Base-by-base conservation (phyloP, 2,329 filamentous ascomycete species). In the Phaeosphaeriaceae sp. region DNA sequence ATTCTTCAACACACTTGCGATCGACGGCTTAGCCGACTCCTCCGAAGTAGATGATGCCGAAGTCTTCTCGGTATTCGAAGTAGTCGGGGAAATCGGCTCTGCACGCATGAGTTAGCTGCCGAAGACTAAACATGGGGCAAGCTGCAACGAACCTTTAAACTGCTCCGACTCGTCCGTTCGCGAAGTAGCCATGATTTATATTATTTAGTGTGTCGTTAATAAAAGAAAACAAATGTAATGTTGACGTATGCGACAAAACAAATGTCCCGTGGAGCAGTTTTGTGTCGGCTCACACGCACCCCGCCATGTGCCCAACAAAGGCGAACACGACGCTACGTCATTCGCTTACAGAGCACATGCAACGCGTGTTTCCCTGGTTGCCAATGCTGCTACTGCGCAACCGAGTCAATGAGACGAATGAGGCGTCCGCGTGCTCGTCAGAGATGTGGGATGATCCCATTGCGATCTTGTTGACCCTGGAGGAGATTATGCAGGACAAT, bases 21-120 rank as follows among this genome's bases (percentile, higher is more conserved):
- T 55, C 21, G 52, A 55, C 1, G 52, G 52, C 30, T 55, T 55
- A 15, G 52, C 24, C 15, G 40, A 30, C 6, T 49, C 47, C n/a
- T 22, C 2, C 11, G 40, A 30, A 11, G 15, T 46, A 8, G 40
- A 28, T 10, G 50, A n/a, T 1, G 50, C 22, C 13, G 30, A 24
- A 4, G 30, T 15, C 2, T 21, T 19, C 10, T 21, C 51, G 10
- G 22, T 21, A 28, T 44, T 24, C 10, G 51, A 43, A 21, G 51
- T 13, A 13, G 51, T 46, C 9, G 51, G 51, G n/a, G 51, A 46
- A 6, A 53, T 44, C 8, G 51, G 51, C 26, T 53, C 51, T 53
- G 19, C 2, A 52, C 2, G 19, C 22, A 19, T 26, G 7, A n/a
- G 49, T 30, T 35, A 35, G n/a, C 49, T 19, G n/a, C 11, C 13